These are phyloP conservation scores for Saksenaea vasiformis DNA, from an alignment of 371 early-diverging fungal species.

Conservation along the genomic window DNA sequence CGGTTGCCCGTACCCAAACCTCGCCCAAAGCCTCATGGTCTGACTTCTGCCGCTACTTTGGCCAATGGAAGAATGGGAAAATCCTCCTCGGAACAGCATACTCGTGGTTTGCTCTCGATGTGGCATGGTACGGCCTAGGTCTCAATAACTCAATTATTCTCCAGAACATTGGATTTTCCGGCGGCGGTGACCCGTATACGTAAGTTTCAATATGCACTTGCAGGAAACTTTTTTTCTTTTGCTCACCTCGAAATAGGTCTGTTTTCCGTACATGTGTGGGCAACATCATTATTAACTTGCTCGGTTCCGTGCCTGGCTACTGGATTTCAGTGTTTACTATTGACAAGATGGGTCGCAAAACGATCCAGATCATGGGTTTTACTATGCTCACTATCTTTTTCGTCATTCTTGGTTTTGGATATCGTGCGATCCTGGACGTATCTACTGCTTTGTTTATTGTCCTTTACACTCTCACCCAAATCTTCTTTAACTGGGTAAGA, in stretches of 20 bases:
- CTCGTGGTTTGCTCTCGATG: conserved; percentile 71
- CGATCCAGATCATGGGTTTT: conserved; percentile 75
- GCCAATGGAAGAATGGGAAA: conserved; percentile 47
- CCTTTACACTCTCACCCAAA: conserved; percentile 57
- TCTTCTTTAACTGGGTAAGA: conserved; percentile 84
- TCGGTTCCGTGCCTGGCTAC: conserved; percentile 67
- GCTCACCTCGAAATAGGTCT: conserved; percentile 47
- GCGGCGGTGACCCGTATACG: conserved; percentile 41
- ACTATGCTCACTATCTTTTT: conserved; percentile 38
- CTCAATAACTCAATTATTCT: conserved; percentile 68
- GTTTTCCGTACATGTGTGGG: conserved; percentile 63
- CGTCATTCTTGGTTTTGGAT: conserved; percentile 38
- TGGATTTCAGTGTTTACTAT: conserved; percentile 78
- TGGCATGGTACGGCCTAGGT: conserved; percentile 79
- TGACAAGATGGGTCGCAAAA: conserved; percentile 76
- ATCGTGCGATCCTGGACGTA: conserved; percentile 42
- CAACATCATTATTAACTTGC: conserved; percentile 62
- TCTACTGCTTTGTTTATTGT: conserved; percentile 61
- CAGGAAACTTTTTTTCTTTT: conserved; percentile 43
- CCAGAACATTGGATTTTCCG: conserved; percentile 54
- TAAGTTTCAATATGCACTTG: conserved; percentile 33
- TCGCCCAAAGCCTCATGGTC: conserved; percentile 27
- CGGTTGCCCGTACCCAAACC: conserved; percentile 20
- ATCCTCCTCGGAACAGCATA: conserved; percentile 52
- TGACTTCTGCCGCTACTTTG: conserved; percentile 56